These are phyloP conservation scores for Leucaena leucocephala DNA, from an alignment of 306 rosid genomes.

Conservation along the genomic window DNA sequence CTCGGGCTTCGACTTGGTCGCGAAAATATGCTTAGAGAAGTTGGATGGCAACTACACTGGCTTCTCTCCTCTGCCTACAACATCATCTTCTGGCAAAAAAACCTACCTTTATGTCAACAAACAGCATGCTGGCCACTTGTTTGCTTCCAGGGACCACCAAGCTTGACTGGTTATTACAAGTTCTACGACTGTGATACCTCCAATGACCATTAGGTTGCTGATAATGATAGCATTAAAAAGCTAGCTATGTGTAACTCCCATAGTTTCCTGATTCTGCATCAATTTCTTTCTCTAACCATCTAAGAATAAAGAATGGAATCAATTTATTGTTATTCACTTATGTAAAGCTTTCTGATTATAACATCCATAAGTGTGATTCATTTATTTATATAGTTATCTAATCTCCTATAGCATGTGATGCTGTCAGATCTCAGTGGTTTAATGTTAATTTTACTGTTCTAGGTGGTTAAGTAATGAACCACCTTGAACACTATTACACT, in stretches of 20 bases:
- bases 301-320: too few species aligned
- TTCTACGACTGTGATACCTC: background rate
- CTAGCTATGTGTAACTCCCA: background rate
- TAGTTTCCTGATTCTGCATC: background rate
- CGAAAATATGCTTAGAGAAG: conserved; percentile 69
- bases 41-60: conserved; percentile 56
- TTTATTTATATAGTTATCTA: background rate
- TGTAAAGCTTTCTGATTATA: background rate
- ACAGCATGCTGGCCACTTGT: conserved; percentile 9
- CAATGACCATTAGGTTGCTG: background rate
- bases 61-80: conserved; percentile 40
- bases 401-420: background rate
- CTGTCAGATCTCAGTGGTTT: background rate
- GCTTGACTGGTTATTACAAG: conserved; percentile 13
- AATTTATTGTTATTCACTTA: background rate
- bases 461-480: background rate
- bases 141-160: conserved; percentile 26
- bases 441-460: background rate
- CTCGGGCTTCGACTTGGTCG: conserved; percentile 47
- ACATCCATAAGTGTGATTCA: background rate
- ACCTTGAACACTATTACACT: background rate
- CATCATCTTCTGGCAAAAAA: conserved; percentile 63
- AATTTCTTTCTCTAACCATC: background rate
- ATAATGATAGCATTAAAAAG: background rate
- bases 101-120: conserved; percentile 54